Base-by-base conservation (phyloP, 2,329 filamentous ascomycete genomes). In the Paradendryphiella salina region DNA sequence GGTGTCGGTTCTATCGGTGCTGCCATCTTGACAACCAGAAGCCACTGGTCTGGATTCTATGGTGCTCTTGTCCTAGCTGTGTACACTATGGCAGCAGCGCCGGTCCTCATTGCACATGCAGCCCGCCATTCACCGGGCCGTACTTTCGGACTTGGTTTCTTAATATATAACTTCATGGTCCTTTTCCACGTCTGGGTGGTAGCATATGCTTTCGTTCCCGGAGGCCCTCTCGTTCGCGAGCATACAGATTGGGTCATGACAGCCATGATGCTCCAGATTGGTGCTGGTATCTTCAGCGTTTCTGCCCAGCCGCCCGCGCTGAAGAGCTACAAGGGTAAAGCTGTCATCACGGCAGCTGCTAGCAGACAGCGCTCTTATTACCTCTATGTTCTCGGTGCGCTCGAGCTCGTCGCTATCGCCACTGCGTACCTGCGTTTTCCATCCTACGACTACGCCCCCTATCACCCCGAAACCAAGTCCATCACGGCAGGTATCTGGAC, bases 181-280 rank as follows among this genome's bases (percentile, higher is more conserved):
- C 82, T 99, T n/a, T 96, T 96, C 79, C 93, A 97, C 69, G 91
- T 96, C 47, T 99, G 94, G 94, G 89, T 96, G 29, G 94, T 99
- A 9, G 94, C 94, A 2, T 99, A 99, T 66, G 94, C 94, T 10
- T 99, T 99, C 63, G 94, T 99, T 3, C 94, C 94, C 1, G 94
- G 94, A 43, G 94, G 94, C 1, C 90, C 90, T 3, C 81, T 96
- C 1, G 89, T 99, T 35, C 87, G 94, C 36, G 94, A 99, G 73
- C 92, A 87, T 68, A 99, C 92, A 1, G 93, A 97, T 71, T 96
- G 92, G 89, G 82, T 99, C 66, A 96, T 97, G 90, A 82, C 84
- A 5, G 83, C 83, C 6, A 96, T 83, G 67, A 96, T 97, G 89
- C 71, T 90, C 2, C 79, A 87, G 51, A 87, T 99, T 56, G 94